Base-by-base conservation (phyloP, 352 stramenopile genomes). In the Phytophthora cajani region DNA sequence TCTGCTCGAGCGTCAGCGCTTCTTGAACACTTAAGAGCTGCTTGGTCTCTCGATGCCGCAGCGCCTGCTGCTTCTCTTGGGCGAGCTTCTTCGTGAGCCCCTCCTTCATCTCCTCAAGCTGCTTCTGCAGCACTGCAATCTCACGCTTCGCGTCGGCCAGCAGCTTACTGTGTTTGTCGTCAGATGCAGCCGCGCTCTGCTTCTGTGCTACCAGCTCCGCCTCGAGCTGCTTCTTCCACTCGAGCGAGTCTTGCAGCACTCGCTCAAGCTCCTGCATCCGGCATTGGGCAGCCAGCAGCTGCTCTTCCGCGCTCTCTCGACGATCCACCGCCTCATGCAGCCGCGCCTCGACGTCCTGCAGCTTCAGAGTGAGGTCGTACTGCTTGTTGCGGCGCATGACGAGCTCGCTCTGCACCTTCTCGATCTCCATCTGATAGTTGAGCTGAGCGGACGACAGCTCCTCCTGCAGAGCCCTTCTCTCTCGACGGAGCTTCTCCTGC, bases 301-400 rank as follows among this genome's bases (percentile, higher is more conserved):
- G 72, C 55, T 94, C 85, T 1, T 67, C 63, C 11, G 75, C 67
- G 10, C n/a, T 72, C 64, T 93, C 85, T 4, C 66, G 52, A 6
- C 63, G 56, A 42, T 85, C 78, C 8, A 66, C 67, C 0, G 76
- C 62, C 2, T 76, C 67, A 30, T 93, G 87, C 2, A 92, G 55
- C 21, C 72, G 74, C 23, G 77, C 77, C 38, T 94, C 81, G 1
- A 77, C 73, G 9, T 89, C 79, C 61, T 93, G 87, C 11, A 94
- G 67, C 44, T 85, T 79, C 10, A 92, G 64, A 23, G 85, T 89
- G 16, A 94, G 78, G n/a, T 94, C 87, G 59, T 92, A 94, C 51
- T 94, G 85, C 47, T 90, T 91, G 56, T 87, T 92, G 14, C 87
- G 79, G 1, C 87, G 75, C 77, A 90, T 82, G 0, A 93, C 80